These are phyloP conservation scores for Epicoccum nigrum DNA, from an alignment of 2,329 filamentous ascomycete species.

Conservation along the genomic window DNA sequence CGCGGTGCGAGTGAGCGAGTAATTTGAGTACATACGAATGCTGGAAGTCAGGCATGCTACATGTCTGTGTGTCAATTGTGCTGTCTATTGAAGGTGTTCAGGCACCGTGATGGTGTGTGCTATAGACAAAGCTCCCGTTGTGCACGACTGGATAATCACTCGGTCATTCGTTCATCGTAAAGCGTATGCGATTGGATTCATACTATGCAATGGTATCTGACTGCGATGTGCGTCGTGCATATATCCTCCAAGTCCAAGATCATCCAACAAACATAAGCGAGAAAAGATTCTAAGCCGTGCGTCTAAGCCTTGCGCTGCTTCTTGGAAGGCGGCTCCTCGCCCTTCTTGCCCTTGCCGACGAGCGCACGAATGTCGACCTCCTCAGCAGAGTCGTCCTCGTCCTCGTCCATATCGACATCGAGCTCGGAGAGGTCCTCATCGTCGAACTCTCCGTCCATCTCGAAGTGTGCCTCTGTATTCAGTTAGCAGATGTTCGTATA, in stretches of 20 bases:
- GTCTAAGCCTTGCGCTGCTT: conserved; percentile 50
- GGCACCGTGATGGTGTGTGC: neutral
- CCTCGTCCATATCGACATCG: conserved; percentile 63
- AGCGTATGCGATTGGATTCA: neutral
- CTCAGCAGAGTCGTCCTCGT: conserved; percentile 62
- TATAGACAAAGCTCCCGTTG: neutral
- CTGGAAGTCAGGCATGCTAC: neutral
- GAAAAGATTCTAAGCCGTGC: too few species aligned
- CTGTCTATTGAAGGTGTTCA: neutral
- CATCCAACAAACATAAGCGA: too few species aligned
- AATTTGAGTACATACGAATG: too few species aligned
- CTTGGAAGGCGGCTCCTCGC: conserved; percentile 41
- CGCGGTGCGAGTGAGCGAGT: neutral
- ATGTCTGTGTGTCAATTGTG: neutral
- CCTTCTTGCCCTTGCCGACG: conserved; percentile 56
- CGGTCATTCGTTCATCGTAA: neutral
- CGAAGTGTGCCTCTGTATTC: conserved; percentile 59
- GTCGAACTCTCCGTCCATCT: conserved; percentile 63
- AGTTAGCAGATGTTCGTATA: conserved; percentile 44
- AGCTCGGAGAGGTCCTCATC: conserved; percentile 69
- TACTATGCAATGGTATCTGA: conserved; percentile 5
- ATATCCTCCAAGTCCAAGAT: neutral
- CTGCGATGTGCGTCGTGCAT: neutral
- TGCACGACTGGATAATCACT: neutral
- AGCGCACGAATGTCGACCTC: conserved; percentile 57